A percentile compares a stretch with the other conserved stretches of the same genome.
Evolutionary conservation across 495 filamentous ascomycete genomes (phyloP).

Genomic region (Daldinia loculata): DNA sequence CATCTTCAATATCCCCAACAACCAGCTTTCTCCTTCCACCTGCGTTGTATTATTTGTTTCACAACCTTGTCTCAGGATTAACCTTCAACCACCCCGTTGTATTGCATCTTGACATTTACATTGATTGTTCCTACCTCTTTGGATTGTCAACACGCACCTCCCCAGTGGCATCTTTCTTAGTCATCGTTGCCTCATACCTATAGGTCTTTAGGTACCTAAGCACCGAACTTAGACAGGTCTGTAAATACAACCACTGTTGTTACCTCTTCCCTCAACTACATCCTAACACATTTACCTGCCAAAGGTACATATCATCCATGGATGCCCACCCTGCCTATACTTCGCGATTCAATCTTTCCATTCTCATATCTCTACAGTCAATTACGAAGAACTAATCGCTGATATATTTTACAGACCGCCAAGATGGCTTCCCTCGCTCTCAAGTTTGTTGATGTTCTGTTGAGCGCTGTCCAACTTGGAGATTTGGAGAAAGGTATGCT

Average conservation of each 20-base stretch:
- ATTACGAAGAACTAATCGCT: background rate
- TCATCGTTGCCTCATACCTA: background rate
- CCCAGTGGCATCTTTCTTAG: background rate
- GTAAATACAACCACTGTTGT: background rate
- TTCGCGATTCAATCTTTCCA: background rate
- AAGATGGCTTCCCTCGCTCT: background rate
- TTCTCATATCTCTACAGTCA: background rate
- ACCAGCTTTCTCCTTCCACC: background rate
- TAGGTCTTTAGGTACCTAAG: background rate
- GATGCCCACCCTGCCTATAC: background rate
- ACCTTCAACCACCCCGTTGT: background rate
- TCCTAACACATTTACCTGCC: too few relatives aligned
- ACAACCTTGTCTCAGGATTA: background rate
- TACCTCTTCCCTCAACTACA: background rate
- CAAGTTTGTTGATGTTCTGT: background rate
- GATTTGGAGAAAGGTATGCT: constrained; percentile 9
- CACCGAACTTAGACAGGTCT: background rate
- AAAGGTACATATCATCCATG: background rate
- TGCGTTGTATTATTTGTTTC: background rate
- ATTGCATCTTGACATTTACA: background rate
- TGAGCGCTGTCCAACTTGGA: background rate
- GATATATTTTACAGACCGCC: constrained; percentile 1
- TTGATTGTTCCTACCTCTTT: background rate
- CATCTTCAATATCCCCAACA: background rate
- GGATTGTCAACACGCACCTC: background rate